Evolutionary conservation across 75 land plant genomes (phyloP).

Genomic region (Pinus albicaulis): DNA sequence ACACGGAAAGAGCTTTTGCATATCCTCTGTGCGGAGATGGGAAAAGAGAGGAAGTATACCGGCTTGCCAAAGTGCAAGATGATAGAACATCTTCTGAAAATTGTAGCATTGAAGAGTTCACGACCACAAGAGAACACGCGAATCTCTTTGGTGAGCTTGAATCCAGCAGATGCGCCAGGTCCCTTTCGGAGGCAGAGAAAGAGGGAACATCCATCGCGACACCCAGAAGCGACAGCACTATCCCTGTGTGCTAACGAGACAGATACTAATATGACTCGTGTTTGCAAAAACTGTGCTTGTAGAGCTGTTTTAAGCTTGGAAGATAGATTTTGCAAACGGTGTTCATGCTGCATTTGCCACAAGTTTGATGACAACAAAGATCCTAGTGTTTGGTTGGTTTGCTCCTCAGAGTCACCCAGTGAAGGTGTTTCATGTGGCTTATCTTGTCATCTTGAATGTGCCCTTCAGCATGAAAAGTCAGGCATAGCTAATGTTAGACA

Average conservation of each 20-base stretch:
- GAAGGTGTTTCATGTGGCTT: slow-evolving; percentile 59
- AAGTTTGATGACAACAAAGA: slow-evolving; percentile 93
- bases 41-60: slow-evolving; percentile 81
- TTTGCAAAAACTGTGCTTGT: slow-evolving; percentile 83
- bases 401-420: slow-evolving; percentile 51
- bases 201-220: slow-evolving; percentile 51
- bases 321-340: slow-evolving; percentile 82
- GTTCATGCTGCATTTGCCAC: slow-evolving; percentile 91
- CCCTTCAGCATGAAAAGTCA: slow-evolving; percentile 48
- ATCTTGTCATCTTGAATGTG: slow-evolving; percentile 92
- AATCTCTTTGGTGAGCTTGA: not conserved
- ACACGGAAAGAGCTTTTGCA: slow-evolving; percentile 64
- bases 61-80: slow-evolving; percentile 65
- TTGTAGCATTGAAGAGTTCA: slow-evolving; percentile 41
- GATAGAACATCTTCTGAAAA: slow-evolving; percentile 61
- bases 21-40: slow-evolving; percentile 69
- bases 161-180: not conserved
- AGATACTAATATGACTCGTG: slow-evolving; percentile 21
- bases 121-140: not conserved
- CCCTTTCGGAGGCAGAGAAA: slow-evolving; percentile 32
- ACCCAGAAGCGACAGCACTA: slow-evolving; percentile 23
- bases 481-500: slow-evolving; percentile 66
- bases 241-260: slow-evolving; percentile 4
- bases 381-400: slow-evolving; percentile 93
- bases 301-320: slow-evolving; percentile 53